Conservation (phyloP, 2,329 filamentous ascomycete species). For the Ustulina deusta region DNA sequence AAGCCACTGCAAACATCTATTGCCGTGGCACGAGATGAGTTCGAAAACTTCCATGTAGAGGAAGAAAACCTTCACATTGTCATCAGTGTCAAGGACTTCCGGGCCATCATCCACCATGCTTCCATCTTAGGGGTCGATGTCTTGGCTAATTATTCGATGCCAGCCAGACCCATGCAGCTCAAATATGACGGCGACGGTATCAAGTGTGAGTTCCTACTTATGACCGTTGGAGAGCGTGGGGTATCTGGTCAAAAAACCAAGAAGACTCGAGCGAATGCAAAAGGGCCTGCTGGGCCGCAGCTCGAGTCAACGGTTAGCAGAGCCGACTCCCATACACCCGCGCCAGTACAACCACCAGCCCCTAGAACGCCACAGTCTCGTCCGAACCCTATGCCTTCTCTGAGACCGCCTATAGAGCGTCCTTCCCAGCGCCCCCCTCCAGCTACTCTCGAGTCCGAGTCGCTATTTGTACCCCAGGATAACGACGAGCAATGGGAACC, state of each 20-base stretch:
- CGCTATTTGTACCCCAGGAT: conserved; percentile 76
- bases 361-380: conserved; percentile 53
- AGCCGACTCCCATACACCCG: conserved; percentile 51
- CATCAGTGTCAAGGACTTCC: conserved; percentile 86
- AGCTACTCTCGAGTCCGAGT: conserved; percentile 71
- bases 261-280: conserved; percentile 56
- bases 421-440: conserved; percentile 67
- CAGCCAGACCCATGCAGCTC: conserved; percentile 78
- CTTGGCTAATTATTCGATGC: conserved; percentile 76
- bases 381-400: conserved; percentile 56
- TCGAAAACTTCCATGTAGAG: conserved; percentile 75
- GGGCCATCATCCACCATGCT: conserved; percentile 81
- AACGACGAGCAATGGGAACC: conserved; percentile 81
- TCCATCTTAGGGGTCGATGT: conserved; percentile 75
- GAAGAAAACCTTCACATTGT: conserved; percentile 82
- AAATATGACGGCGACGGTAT: conserved; percentile 77
- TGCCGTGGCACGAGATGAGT: conserved; percentile 79
- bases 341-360: conserved; percentile 51
- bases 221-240: conserved; percentile 79
- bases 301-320: conserved; percentile 63
- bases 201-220: conserved; percentile 81
- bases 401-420: conserved; percentile 52
- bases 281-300: conserved; percentile 56
- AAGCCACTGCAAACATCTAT: conserved; percentile 86
- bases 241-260: conserved; percentile 62